A percentile compares a stretch with the other conserved stretches of the same genome.
Evolutionary conservation across 2,329 filamentous ascomycete species (phyloP).

Genomic region (Huntiella bhutanensis): DNA sequence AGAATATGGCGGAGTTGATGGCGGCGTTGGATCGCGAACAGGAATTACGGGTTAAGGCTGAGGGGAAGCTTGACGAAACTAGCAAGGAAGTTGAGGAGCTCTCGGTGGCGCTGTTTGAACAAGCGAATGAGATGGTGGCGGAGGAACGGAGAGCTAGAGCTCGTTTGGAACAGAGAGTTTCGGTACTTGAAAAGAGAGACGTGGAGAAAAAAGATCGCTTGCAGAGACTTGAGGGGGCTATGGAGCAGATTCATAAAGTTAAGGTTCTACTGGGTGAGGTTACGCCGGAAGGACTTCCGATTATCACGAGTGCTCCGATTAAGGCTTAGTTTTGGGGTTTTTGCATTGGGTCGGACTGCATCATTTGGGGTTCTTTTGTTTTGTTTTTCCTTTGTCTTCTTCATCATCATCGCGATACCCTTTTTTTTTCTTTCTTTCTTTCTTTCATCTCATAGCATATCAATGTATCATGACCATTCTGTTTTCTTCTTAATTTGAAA

Average conservation of each 20-base stretch:
- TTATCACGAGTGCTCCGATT: not conserved
- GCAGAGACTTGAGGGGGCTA: slow-evolving; percentile 51
- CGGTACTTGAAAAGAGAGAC: slow-evolving; percentile 49
- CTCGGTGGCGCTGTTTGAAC: slow-evolving; percentile 54
- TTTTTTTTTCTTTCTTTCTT: not conserved
- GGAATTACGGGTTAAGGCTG: slow-evolving; percentile 45
- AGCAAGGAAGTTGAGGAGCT: slow-evolving; percentile 62
- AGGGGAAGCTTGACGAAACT: slow-evolving; percentile 46
- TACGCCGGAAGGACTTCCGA: not conserved
- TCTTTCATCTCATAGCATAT: too few species aligned
- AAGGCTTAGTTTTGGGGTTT: not conserved
- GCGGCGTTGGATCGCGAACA: slow-evolving; percentile 48
- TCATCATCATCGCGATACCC: slow-evolving; percentile 1
- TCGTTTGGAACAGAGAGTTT: slow-evolving; percentile 50
- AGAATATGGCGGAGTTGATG: slow-evolving; percentile 27
- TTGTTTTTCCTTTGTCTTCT: not conserved
- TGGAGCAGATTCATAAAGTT: slow-evolving; percentile 52
- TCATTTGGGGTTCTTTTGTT: not conserved
- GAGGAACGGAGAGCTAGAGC: slow-evolving; percentile 52
- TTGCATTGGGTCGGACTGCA: not conserved
- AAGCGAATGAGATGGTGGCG: slow-evolving; percentile 79
- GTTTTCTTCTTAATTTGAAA: too few species aligned
- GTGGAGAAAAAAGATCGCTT: slow-evolving; percentile 48
- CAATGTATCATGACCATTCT: too few species aligned
- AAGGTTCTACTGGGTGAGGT: slow-evolving; percentile 32